Conservation (phyloP, 352 stramenopile genomes). For the Phytophthora melonis region DNA sequence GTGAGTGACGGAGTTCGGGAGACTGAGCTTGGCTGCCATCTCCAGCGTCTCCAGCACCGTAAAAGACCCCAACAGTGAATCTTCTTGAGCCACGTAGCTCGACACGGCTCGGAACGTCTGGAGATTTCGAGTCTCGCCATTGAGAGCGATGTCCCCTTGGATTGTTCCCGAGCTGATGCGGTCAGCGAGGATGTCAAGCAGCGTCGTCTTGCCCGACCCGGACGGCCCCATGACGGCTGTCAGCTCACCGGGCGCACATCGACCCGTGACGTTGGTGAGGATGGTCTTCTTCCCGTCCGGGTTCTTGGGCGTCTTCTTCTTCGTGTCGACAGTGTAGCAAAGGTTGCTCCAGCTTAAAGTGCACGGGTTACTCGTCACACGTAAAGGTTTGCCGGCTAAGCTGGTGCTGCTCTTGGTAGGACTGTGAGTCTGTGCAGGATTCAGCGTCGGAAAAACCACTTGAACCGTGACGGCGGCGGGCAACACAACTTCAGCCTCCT, state of each 20-base stretch:
- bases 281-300: conserved; percentile 55
- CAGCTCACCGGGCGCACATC: conserved; percentile 61
- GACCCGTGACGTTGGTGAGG: conserved; percentile 65
- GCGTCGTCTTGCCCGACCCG: conserved; percentile 63
- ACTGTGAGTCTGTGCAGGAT: background rate
- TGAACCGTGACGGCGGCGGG: conserved; percentile 2
- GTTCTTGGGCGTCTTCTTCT: conserved; percentile 27
- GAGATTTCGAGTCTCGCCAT: conserved; percentile 44
- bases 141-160: conserved; percentile 55
- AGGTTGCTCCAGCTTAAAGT: conserved; percentile 32
- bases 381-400: conserved; percentile 15
- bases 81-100: conserved; percentile 70
- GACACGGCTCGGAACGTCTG: conserved; percentile 51
- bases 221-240: conserved; percentile 75
- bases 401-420: conserved; percentile 7
- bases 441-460: conserved; percentile 23
- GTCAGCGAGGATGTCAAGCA: conserved; percentile 72
- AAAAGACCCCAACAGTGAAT: conserved; percentile 66
- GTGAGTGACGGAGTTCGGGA: conserved; percentile 49
- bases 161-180: conserved; percentile 46
- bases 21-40: conserved; percentile 62
- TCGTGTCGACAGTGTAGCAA: conserved; percentile 33
- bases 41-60: conserved; percentile 72
- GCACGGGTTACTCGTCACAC: conserved; percentile 14
- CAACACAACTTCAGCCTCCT: conserved; percentile 1